Conservation (phyloP, 2,329 filamentous ascomycete species). For the Berkeleyomyces rouxiae region DNA sequence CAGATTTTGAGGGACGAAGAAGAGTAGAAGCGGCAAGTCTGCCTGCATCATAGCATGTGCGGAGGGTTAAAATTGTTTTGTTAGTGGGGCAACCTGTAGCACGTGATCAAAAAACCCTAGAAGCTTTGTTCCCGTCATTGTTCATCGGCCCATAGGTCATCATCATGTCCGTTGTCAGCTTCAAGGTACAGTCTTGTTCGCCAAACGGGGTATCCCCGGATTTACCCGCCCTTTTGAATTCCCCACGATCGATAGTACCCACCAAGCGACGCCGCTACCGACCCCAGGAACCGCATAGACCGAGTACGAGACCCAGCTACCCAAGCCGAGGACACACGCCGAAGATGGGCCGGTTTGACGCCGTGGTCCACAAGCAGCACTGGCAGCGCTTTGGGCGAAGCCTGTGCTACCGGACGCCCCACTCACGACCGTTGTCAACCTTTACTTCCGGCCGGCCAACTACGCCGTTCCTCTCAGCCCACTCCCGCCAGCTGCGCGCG, state of each 20-base stretch:
- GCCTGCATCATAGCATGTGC: neutral
- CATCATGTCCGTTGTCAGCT: neutral
- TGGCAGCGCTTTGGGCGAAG: conserved; percentile 12
- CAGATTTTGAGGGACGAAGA: neutral
- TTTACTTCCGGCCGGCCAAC: conserved; percentile 25
- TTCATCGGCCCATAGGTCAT: neutral
- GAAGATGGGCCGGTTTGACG: neutral
- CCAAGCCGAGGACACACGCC: neutral
- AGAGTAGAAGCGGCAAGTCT: conserved; percentile 10
- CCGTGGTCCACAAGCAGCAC: conserved; percentile 18
- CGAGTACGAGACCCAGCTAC: neutral
- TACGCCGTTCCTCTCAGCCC: conserved; percentile 35
- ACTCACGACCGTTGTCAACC: conserved; percentile 37
- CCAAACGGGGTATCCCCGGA: neutral
- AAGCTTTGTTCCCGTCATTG: neutral
- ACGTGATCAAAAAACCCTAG: neutral
- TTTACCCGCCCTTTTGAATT: neutral
- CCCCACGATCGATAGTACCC: neutral
- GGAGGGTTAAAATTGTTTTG: neutral
- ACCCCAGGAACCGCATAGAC: neutral
- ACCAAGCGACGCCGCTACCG: too few relatives aligned
- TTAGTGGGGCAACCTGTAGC: neutral
- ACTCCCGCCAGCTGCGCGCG: conserved; percentile 35
- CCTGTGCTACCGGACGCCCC: conserved; percentile 8
- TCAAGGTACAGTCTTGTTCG: neutral